Percentiles rank a stretch among this genome's conserved stretches.
Evolutionary conservation across 2,329 filamentous ascomycete genomes (phyloP).

Genomic region (Fusarium metavorans): DNA sequence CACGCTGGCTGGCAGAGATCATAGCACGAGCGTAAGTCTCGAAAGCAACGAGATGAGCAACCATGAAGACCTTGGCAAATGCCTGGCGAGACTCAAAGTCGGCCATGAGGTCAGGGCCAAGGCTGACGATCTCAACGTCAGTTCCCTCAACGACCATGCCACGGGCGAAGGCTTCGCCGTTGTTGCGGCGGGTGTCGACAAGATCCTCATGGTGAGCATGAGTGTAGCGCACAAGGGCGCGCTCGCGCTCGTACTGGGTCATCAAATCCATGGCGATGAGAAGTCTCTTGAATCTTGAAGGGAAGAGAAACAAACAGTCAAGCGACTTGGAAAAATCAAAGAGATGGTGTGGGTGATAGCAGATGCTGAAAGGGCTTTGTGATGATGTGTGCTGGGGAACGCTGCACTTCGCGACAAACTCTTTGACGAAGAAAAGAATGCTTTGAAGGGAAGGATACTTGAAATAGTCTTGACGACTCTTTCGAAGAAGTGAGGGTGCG

Average conservation of each 20-base stretch:
- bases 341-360: background rate
- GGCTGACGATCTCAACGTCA: background rate
- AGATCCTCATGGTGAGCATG: background rate
- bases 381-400: background rate
- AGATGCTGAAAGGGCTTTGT: background rate
- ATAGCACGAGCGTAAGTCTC: background rate
- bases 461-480: background rate
- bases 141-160: background rate
- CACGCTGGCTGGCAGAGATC: background rate
- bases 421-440: background rate
- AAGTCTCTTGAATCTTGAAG: background rate
- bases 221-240: background rate
- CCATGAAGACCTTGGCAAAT: background rate
- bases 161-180: background rate
- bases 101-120: background rate
- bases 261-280: background rate
- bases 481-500: background rate
- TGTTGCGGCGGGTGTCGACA: background rate
- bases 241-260: background rate
- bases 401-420: background rate
- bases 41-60: background rate
- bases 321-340: background rate
- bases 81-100: background rate
- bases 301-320: background rate
- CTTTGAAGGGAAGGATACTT: background rate